Base-by-base conservation (phyloP, 768 basidiomycete species). In the Brasilioporus rufonigricans region DNA sequence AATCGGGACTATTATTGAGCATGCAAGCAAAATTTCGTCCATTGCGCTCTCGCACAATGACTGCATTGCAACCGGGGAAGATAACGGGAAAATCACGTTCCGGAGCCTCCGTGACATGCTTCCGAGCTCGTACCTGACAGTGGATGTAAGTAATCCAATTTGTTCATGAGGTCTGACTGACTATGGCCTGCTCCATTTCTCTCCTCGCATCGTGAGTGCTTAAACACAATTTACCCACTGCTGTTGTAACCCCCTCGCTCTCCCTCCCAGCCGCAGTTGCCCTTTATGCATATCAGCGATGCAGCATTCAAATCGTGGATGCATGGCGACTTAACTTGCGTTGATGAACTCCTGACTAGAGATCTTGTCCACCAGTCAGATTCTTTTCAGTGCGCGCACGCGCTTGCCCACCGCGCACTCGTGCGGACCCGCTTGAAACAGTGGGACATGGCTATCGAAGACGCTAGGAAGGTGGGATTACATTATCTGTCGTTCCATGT, bases 401-500 rank as follows among this genome's bases (percentile, higher is more conserved):
- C 44, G 9, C 59, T 47, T 4, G 51, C 57, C 24, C 38, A 50
- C 5, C 59, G 51, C 1, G 43, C 57, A 0, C 45, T 60, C 4
- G 24, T 48, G 2, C 44, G 48, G 2, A n/a, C 4, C 1, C 57
- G 31, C 4, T 43, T n/a, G 14, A n/a, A 24, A 10, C 33, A 41
- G 10, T 31, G 29, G 8, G 21, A 44, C 13, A 9, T 36, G 18
- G 53, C 53, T 16, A 24, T 52, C 21, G 50, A 52, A 6, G 59
- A 60, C 26, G 59, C 52, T 1, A 60, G 39, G 32, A 18, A 24
- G 52, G 59, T 60, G 19, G n/a, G n/a, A n/a, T n/a, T n/a, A n/a
- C n/a, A 29, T 1, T 10, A 24, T 31, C 26, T 26, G 1, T 23
- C 5, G 3, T 18, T 14, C 14, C 2, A 3, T 13, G 7, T 18